phyloP scores from a whole-genome alignment of 1,284 basidiomycete species.

The Mrakiaceae sp. region DNA sequence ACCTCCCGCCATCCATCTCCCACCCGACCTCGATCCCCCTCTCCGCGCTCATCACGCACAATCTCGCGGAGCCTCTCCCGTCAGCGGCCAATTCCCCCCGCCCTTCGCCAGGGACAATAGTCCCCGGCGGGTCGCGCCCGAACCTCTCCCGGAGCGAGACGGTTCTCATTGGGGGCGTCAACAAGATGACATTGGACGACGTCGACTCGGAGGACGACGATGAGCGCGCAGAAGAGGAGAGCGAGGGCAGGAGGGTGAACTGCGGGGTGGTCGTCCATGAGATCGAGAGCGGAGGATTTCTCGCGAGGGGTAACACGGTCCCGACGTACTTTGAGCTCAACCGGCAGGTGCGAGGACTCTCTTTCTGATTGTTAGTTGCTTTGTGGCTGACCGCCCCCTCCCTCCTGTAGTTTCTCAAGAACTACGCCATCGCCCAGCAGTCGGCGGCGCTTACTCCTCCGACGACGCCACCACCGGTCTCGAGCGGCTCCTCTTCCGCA shows the following conservation, averaged over 20 bases:
- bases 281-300: constrained; percentile 43
- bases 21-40: constrained; percentile 7
- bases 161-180: not conserved
- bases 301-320: constrained; percentile 73
- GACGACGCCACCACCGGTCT: not conserved
- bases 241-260: constrained; percentile 8
- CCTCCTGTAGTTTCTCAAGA: constrained; percentile 23
- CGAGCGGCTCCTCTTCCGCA: not conserved
- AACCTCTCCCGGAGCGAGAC: constrained; percentile 1
- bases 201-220: constrained; percentile 8
- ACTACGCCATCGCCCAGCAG: constrained; percentile 11
- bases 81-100: not conserved
- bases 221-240: constrained; percentile 12
- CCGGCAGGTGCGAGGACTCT: constrained; percentile 45
- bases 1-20: constrained; percentile 20
- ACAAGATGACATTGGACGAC: not conserved
- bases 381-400: not conserved
- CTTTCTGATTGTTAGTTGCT: not conserved
- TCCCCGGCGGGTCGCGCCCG: constrained; percentile 3
- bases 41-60: not conserved
- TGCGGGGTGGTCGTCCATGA: constrained; percentile 36
- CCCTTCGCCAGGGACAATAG: not conserved
- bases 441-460: not conserved
- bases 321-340: constrained; percentile 73
- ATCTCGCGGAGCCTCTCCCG: not conserved